These are phyloP conservation scores for Bruguiera hainesii DNA, from an alignment of 441 rosid genomes.

Conservation along the genomic window DNA sequence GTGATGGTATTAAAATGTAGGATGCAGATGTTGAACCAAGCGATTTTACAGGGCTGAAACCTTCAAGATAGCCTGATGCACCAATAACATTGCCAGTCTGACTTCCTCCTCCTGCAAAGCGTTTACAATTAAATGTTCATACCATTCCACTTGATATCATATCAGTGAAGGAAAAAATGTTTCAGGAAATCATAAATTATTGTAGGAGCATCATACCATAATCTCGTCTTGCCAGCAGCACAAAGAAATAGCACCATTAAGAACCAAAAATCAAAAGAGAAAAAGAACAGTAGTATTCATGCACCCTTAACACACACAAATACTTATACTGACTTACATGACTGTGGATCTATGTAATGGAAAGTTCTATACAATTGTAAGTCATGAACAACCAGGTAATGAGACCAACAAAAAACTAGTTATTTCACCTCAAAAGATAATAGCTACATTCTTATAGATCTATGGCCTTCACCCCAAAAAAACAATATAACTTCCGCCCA, in stretches of 20 bases:
- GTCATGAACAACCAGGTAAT: background rate
- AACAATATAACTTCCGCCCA: no score
- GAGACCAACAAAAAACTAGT: background rate
- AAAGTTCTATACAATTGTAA: background rate
- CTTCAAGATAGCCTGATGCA: conserved; percentile 67
- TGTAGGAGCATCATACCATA: background rate
- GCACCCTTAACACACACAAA: background rate
- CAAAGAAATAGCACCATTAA: background rate
- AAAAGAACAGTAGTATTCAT: background rate
- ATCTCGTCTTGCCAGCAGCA: background rate
- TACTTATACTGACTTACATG: background rate
- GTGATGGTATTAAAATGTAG: conserved; percentile 90
- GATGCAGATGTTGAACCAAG: conserved; percentile 85
- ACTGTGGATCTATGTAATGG: background rate
- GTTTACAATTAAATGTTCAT: background rate
- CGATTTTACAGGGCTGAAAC: conserved; percentile 91
- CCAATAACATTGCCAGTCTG: conserved; percentile 49
- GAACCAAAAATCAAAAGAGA: no score
- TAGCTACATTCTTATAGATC: background rate
- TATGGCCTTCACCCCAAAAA: no score
- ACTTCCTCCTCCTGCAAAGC: conserved; percentile 60
- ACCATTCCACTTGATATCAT: background rate
- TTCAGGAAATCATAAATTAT: background rate
- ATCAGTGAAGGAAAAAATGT: background rate
- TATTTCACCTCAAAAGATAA: background rate